These are phyloP conservation scores for Acanthamoeba healyi DNA, from an alignment of 208 protist genomes.

Conservation along the genomic window DNA sequence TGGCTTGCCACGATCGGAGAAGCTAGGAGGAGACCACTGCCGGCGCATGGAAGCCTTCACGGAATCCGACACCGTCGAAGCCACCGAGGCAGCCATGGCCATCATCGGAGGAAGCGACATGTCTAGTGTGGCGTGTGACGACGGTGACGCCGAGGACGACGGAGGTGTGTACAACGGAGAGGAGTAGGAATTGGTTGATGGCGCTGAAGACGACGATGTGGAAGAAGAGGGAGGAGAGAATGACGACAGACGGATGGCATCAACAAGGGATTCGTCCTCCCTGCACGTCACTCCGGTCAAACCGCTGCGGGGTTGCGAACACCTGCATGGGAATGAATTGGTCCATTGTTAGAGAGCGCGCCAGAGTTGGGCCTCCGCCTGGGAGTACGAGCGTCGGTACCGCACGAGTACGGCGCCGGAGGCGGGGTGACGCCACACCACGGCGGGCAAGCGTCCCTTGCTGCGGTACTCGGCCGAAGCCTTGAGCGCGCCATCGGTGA, in stretches of 20 bases:
- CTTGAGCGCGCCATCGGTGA: slow-evolving; percentile 5
- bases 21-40: not conserved
- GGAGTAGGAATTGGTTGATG: not conserved
- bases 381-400: too few species aligned
- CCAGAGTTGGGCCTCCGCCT: too few species aligned
- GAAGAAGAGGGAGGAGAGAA: not conserved
- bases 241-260: slow-evolving; percentile 32
- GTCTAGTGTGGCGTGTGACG: not conserved
- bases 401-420: slow-evolving; percentile 53
- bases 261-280: slow-evolving; percentile 65
- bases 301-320: slow-evolving; percentile 79
- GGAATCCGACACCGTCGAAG: not conserved
- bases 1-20: not conserved
- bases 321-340: too few species aligned
- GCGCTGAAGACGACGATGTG: not conserved
- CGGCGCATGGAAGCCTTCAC: not conserved
- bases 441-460: slow-evolving; percentile 80
- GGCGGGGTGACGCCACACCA: slow-evolving; percentile 74
- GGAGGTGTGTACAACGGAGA: not conserved
- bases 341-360: too few species aligned
- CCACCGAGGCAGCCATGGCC: not conserved
- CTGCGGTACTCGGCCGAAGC: slow-evolving; percentile 73
- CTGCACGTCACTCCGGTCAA: slow-evolving; percentile 52
- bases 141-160: not conserved
- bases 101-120: not conserved